Percentiles rank a stretch among this genome's conserved stretches.
These are phyloP conservation scores for Apiospora rasikravindrae DNA, from an alignment of 2,329 filamentous ascomycete genomes.

Conservation along the genomic window DNA sequence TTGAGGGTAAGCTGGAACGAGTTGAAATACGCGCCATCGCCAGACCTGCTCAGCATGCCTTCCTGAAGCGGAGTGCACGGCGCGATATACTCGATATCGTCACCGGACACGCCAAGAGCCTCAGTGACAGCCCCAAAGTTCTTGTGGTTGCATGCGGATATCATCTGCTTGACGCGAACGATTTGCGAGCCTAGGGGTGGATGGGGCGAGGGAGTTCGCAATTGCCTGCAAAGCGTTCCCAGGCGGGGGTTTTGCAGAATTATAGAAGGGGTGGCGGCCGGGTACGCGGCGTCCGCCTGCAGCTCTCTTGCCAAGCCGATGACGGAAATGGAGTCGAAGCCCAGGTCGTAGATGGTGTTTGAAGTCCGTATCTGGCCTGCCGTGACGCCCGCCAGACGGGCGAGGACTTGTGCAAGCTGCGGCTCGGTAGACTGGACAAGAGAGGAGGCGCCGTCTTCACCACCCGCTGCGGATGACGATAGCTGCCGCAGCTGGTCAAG, in stretches of 20 bases:
- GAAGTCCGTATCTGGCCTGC: conserved; percentile 51
- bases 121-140: conserved; percentile 59
- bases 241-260: conserved; percentile 69
- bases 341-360: conserved; percentile 82
- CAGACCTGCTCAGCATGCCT: conserved; percentile 78
- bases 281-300: conserved; percentile 66
- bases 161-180: conserved; percentile 60
- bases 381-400: conserved; percentile 54
- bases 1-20: conserved; percentile 67
- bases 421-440: conserved; percentile 44
- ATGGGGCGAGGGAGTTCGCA: conserved; percentile 33
- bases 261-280: conserved; percentile 64
- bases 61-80: conserved; percentile 88
- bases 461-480: conserved; percentile 50
- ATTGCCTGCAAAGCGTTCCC: conserved; percentile 48
- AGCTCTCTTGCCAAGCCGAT: conserved; percentile 71
- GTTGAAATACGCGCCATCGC: conserved; percentile 74
- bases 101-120: conserved; percentile 53
- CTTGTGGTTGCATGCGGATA: conserved; percentile 68
- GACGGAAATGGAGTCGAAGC: conserved; percentile 86
- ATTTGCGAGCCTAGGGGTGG: conserved; percentile 32
- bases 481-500: conserved; percentile 66
- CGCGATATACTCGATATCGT: conserved; percentile 72
- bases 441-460: conserved; percentile 30
- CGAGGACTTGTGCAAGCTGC: conserved; percentile 59